A percentile compares a stretch with the other conserved stretches of the same genome.
Conservation (phyloP, 257 asterid genomes). For the Knoxia roxburghii region DNA sequence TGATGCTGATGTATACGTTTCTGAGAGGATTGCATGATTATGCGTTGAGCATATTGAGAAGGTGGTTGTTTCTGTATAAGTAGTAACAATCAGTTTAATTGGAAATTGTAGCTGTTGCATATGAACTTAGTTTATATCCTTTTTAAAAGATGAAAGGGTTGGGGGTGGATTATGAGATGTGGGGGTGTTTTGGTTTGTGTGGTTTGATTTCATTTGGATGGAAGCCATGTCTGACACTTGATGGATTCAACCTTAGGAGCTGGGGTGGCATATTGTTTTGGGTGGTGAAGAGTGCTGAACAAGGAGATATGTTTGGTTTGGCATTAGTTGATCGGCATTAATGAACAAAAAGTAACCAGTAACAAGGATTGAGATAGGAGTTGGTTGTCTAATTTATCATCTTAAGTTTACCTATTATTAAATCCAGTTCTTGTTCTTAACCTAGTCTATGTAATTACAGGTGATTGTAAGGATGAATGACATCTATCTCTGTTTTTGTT, state of each 20-base stretch:
- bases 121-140: neutral
- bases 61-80: neutral
- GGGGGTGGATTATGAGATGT: neutral
- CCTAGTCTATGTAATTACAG: neutral
- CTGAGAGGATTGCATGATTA: neutral
- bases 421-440: neutral
- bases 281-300: neutral
- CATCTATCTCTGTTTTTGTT: too few species aligned
- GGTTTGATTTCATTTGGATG: neutral
- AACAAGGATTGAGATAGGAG: neutral
- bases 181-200: neutral
- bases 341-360: neutral
- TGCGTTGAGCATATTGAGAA: neutral
- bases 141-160: neutral
- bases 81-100: too few species aligned
- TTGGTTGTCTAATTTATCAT: neutral
- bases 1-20: neutral
- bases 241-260: neutral
- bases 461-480: neutral
- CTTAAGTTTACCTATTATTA: neutral
- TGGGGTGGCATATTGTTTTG: neutral
- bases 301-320: neutral
- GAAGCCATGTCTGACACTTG: neutral
- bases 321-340: neutral
- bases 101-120: neutral